These are phyloP conservation scores for Alternaria alternata DNA, from an alignment of 2,329 filamentous ascomycete genomes.

Conservation along the genomic window DNA sequence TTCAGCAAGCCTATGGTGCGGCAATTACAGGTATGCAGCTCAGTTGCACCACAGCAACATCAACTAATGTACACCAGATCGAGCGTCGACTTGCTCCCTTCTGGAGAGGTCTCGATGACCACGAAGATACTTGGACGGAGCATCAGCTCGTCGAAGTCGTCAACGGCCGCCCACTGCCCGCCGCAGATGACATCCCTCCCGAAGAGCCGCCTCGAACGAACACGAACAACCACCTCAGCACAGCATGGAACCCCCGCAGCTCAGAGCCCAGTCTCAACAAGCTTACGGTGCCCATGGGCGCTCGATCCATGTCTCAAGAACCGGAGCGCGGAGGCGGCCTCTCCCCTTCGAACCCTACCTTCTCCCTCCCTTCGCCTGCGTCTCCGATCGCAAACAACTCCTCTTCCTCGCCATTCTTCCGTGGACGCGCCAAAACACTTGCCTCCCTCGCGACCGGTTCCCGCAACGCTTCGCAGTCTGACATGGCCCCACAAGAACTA, in stretches of 20 bases:
- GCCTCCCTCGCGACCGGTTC: conserved; percentile 82
- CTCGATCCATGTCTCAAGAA: conserved; percentile 78
- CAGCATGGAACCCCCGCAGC: conserved; percentile 55
- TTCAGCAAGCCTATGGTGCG: conserved; percentile 89
- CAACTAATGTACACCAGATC: conserved; percentile 67
- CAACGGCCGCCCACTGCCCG: conserved; percentile 81
- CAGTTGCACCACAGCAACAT: conserved; percentile 9
- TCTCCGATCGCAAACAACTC: conserved; percentile 58
- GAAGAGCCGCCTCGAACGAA: conserved; percentile 65
- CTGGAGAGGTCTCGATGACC: conserved; percentile 92
- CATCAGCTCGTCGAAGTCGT: conserved; percentile 93
- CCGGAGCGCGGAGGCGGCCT: conserved; percentile 72
- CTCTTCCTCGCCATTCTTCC: conserved; percentile 67
- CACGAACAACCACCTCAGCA: conserved; percentile 42
- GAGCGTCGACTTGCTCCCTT: conserved; percentile 93
- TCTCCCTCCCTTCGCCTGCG: conserved; percentile 66
- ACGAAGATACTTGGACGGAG: conserved; percentile 88
- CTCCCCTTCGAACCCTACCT: conserved; percentile 68
- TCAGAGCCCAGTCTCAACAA: conserved; percentile 71
- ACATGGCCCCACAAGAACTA: conserved; percentile 80
- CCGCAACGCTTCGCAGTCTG: conserved; percentile 74
- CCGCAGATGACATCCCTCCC: conserved; percentile 81
- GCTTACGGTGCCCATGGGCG: conserved; percentile 80
- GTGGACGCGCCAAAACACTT: conserved; percentile 86
- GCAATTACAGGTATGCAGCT: conserved; percentile 79